phyloP scores from a whole-genome alignment of 2,329 filamentous ascomycete species.

The Colletotrichum magnum region DNA sequence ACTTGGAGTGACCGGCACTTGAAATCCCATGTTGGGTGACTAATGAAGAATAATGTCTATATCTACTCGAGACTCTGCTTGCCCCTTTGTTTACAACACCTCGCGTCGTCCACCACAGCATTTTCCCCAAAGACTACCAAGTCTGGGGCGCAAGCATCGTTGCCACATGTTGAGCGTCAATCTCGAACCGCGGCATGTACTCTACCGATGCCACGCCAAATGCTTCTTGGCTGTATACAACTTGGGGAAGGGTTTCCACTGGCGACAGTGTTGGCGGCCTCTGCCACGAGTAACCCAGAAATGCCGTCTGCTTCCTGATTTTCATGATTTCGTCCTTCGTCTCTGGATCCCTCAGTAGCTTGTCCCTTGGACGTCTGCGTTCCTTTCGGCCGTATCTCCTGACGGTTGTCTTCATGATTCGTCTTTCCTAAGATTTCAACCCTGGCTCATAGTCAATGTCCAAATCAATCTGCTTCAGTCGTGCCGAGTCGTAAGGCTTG shows the following conservation, averaged over 20 bases:
- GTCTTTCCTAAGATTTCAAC: slow-evolving; percentile 54
- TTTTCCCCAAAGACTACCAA: background rate
- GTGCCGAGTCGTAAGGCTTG: slow-evolving; percentile 62
- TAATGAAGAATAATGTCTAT: slow-evolving; percentile 34
- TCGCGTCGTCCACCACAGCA: background rate
- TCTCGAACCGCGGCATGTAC: background rate
- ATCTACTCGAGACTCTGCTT: slow-evolving; percentile 14
- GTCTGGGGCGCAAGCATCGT: too few species aligned
- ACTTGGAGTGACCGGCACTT: background rate
- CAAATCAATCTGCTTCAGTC: slow-evolving; percentile 63
- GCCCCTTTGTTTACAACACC: background rate
- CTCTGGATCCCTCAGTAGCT: slow-evolving; percentile 80
- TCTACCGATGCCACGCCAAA: background rate
- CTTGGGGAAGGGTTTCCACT: background rate
- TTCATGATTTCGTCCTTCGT: slow-evolving; percentile 80
- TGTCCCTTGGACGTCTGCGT: slow-evolving; percentile 86
- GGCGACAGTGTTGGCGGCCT: slow-evolving; percentile 50
- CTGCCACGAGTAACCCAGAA: slow-evolving; percentile 91
- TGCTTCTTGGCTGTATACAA: background rate
- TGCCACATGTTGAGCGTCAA: background rate
- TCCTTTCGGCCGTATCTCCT: slow-evolving; percentile 72
- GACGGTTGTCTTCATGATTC: slow-evolving; percentile 65
- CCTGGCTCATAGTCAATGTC: slow-evolving; percentile 59
- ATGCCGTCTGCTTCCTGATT: slow-evolving; percentile 85
- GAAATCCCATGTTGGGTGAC: background rate